Conservation (phyloP, 352 stramenopile species). For the Thalassiosira pacifica region DNA sequence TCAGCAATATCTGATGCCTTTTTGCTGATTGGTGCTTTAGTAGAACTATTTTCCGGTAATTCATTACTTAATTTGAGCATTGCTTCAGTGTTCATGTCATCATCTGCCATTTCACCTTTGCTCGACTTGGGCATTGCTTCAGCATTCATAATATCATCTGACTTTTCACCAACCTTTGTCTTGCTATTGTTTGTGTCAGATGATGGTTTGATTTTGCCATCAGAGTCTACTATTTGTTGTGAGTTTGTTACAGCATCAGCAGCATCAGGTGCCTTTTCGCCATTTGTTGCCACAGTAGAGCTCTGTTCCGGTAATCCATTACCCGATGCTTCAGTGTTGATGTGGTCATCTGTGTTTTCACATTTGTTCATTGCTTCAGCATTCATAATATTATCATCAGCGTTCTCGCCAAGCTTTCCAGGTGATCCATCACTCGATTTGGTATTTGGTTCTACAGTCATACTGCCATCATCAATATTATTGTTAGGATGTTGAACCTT, state of each 20-base stretch:
- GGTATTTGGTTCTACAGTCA: not conserved
- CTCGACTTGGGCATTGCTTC: not conserved
- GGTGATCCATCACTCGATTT: not conserved
- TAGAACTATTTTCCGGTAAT: not conserved
- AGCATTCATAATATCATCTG: not conserved
- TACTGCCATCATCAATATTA: not conserved
- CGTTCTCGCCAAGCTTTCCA: not conserved
- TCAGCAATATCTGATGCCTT: not conserved
- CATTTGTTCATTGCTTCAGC: not conserved
- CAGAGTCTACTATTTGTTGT: too few species aligned
- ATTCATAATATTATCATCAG: not conserved
- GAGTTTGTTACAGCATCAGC: not conserved
- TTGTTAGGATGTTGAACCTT: not conserved
- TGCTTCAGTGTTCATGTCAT: not conserved
- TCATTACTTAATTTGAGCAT: not conserved
- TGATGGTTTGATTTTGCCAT: too few species aligned
- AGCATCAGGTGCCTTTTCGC: not conserved
- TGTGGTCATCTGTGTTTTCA: not conserved
- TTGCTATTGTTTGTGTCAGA: not conserved
- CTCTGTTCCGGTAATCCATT: not conserved
- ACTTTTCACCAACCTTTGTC: too few species aligned
- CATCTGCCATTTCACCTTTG: too few species aligned
- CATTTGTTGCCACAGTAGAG: not conserved
- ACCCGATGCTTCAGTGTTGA: not conserved
- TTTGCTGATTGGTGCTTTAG: not conserved